Conservation (phyloP, 1,139 yeast genomes). For the Nakaseomyces sp. region DNA sequence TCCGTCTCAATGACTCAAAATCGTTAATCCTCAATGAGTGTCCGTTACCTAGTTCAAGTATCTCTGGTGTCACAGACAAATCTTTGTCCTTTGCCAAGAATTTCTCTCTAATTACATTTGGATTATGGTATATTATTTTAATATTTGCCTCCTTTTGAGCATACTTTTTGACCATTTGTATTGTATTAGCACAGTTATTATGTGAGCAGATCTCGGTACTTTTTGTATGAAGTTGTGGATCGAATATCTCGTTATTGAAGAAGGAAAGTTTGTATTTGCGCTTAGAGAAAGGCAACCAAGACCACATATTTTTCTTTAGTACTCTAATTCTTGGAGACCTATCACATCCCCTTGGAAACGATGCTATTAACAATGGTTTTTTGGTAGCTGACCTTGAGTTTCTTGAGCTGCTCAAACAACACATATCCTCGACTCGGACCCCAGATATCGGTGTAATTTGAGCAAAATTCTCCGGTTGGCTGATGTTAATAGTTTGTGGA, state of each 20-base stretch:
- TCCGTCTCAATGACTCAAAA: conserved; percentile 2
- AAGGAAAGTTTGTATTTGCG: conserved; percentile 24
- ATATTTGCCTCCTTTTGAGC: conserved; percentile 27
- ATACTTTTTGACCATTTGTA: conserved; percentile 18
- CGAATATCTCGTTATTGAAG: conserved; percentile 13
- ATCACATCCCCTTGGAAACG: conserved; percentile 25
- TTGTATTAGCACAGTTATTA: conserved; percentile 19
- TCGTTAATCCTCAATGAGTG: conserved; percentile 8
- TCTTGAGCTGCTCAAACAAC: conserved; percentile 19
- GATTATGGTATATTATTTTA: conserved; percentile 25
- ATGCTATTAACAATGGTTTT: conserved; percentile 28
- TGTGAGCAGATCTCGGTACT: conserved; percentile 7
- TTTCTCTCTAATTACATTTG: conserved; percentile 22
- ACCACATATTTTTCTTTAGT: conserved; percentile 20
- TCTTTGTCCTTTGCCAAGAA: conserved; percentile 7
- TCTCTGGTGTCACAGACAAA: conserved; percentile 2
- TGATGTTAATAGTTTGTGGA: conserved; percentile 3
- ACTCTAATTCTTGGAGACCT: conserved; percentile 23
- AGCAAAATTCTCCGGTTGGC: not conserved
- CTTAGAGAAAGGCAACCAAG: conserved; percentile 20
- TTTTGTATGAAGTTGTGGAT: conserved; percentile 1
- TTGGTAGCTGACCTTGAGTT: conserved; percentile 13
- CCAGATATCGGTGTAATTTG: conserved; percentile 17
- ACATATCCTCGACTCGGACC: conserved; percentile 22
- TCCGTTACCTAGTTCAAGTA: conserved; percentile 7